These are phyloP conservation scores for Cladorrhinum sp. DNA, from an alignment of 2,329 filamentous ascomycete species.

Conservation along the genomic window DNA sequence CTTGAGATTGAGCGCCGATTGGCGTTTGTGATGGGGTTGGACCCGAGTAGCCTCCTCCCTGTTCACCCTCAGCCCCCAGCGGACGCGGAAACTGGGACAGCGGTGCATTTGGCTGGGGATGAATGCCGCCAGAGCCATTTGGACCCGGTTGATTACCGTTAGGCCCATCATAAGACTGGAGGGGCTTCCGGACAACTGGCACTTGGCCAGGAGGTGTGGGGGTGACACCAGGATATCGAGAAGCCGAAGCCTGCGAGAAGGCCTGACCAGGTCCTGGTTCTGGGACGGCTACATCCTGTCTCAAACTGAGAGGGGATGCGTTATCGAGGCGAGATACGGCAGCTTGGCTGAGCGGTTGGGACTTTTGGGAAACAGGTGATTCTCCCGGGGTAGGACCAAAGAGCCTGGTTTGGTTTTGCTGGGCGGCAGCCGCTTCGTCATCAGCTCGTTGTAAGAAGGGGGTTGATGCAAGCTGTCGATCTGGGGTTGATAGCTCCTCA, in stretches of 20 bases:
- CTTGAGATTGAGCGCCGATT: conserved; percentile 2
- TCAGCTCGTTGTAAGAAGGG: conserved; percentile 12
- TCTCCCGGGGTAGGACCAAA: conserved; percentile 17
- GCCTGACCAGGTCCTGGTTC: conserved; percentile 8
- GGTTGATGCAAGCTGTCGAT: conserved; percentile 9
- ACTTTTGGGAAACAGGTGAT: conserved; percentile 24
- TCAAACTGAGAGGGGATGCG: conserved; percentile 17
- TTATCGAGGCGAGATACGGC: conserved; percentile 15
- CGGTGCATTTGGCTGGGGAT: neutral
- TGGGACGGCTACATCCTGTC: conserved; percentile 16
- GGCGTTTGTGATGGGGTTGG: neutral
- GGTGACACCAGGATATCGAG: neutral
- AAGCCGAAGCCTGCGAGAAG: neutral
- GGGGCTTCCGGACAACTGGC: conserved; percentile 18
- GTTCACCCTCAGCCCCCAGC: conserved; percentile 1
- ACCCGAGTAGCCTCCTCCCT: neutral
- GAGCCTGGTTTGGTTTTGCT: conserved; percentile 11
- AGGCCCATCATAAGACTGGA: conserved; percentile 10
- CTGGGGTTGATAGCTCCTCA: neutral
- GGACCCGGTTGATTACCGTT: neutral
- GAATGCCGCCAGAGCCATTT: neutral
- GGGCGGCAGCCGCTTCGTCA: conserved; percentile 1
- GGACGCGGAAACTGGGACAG: conserved; percentile 12
- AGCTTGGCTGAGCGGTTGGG: conserved; percentile 16
- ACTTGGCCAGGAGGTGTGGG: conserved; percentile 6